Evolutionary conservation across 331 rosid genomes (phyloP), one percentile per base, ranked within the genome.

Genomic region (Pyrus hybrid): DNA sequence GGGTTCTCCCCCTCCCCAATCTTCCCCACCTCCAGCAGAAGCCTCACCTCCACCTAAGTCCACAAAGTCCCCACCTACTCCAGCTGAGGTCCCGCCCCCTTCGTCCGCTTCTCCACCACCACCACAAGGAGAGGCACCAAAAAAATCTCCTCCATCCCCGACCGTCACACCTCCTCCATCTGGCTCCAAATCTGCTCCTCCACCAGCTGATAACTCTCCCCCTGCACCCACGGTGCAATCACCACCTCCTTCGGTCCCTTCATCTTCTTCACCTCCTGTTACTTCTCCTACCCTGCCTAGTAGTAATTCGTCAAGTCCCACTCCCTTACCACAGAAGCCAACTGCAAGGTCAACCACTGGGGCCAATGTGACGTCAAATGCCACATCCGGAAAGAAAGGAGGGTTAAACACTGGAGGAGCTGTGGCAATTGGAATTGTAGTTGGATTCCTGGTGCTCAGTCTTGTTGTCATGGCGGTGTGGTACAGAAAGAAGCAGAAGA

Each of bases 381-480:
- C 58, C 64, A 6, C 77, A 1, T 33, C 93, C 79, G 70, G 81
- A 30, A 80, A 32, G 65, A 32, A 81, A 53, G 79, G 86, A 74
- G 93, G 92, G 29, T 74, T 83, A 30, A 83, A 56, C 32, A 69
- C 80, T 13, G 92, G 88, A 79, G 87, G 85, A 66, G 80, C 85
- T 79, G 99, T 82, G 72, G 88, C 96, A 26, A 77, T 92, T 88
- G 97, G 85, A 20, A 20, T 83, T 67, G 80, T 88, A 56, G 88
- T 86, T 84, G 89, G 96, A 61, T 77, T 94, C 80, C 14, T 89
- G 37, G 86, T 85, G 79, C 86, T 94, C 69, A 81, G 99, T 83
- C 87, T 92, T 77, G 79, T 89, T 76, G 74, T 86, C 63, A 84
- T 90, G 90, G 86, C 86, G 4, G 78, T 87, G 77, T 90, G 92